Conservation (phyloP, 495 filamentous ascomycete species). For the Talaromyces adpressus region DNA sequence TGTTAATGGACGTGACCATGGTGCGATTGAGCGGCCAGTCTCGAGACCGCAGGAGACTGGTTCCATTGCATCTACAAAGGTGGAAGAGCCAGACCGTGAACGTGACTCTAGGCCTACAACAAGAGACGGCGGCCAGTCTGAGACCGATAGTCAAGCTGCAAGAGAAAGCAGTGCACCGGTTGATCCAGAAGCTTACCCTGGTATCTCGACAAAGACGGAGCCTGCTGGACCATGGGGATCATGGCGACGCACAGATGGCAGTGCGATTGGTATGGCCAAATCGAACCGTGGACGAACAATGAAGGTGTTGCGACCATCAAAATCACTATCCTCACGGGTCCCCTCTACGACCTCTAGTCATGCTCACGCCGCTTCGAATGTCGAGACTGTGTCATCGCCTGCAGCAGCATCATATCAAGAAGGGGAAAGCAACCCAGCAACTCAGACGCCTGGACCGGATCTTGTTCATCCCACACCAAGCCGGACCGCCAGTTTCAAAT, state of each 20-base stretch:
- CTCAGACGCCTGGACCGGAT: constrained; percentile 14
- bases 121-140: constrained; percentile 9
- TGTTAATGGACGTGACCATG: constrained; percentile 9
- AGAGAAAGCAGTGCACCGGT: constrained; percentile 13
- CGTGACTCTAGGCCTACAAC: not conserved
- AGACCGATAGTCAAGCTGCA: constrained; percentile 16
- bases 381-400: constrained; percentile 13
- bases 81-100: not conserved
- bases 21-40: constrained; percentile 19
- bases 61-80: not conserved
- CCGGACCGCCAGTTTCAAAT: constrained; percentile 17
- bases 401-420: not conserved
- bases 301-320: constrained; percentile 71
- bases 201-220: constrained; percentile 35
- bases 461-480: constrained; percentile 19
- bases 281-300: constrained; percentile 52
- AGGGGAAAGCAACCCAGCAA: constrained; percentile 13
- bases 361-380: constrained; percentile 18
- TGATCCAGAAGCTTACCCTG: constrained; percentile 23
- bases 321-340: constrained; percentile 37
- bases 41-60: constrained; percentile 1
- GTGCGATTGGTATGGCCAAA: constrained; percentile 33
- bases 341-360: constrained; percentile 28
- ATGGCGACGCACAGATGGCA: constrained; percentile 56
- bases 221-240: constrained; percentile 53